Base-by-base conservation (phyloP, 257 asterid genomes). In the Plantago ovata region DNA sequence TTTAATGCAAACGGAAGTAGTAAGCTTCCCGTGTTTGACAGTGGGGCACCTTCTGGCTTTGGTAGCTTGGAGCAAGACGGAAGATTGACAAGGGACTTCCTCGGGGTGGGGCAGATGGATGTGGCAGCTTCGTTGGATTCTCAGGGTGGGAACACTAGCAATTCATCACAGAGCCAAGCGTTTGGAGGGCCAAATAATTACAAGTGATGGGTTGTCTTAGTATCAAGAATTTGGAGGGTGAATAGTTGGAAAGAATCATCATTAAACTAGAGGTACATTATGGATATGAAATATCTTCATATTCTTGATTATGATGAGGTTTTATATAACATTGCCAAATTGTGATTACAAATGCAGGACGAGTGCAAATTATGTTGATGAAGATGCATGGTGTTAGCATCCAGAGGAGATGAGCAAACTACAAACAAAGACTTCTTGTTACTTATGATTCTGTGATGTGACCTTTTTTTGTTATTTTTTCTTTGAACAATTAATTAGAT, bases 91-190 rank as follows among this genome's bases (percentile, higher is more conserved):
- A 79, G 96, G 73, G 95, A 87, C n/a, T 87, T 87, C 68, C 94
- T 87, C 38, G 96, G 96, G 12, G 92, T 84, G 10, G 88, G 94
- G 1, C 84, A 81, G 75, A 76, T 83, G 76, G 84, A 71, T 73
- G 75, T 81, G 79, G 23, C 77, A 67, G 63, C 75, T 53, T 56
- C 84, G 4, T 10, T 72, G 75, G 87, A 74, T 66, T 61, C 83
- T 0, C 84, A 72, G 43, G 45, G 45, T 36, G 79, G 76, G 49
- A 69, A 38, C 16, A 44, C 71, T 24, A 57, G 50, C 41, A 57
- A 16, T 19, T 56, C 79, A 40, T 66, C 71, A 19, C 76, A 75
- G 9, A 51, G 58, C 43, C 80, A 68, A 16, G 65, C 62, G 69
- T 83, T 73, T 64, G 86, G 83, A 58, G 75, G 74, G 48, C 75